These are phyloP conservation scores for Saturnispora sekii DNA, from an alignment of 805 yeast species.

Conservation along the genomic window DNA sequence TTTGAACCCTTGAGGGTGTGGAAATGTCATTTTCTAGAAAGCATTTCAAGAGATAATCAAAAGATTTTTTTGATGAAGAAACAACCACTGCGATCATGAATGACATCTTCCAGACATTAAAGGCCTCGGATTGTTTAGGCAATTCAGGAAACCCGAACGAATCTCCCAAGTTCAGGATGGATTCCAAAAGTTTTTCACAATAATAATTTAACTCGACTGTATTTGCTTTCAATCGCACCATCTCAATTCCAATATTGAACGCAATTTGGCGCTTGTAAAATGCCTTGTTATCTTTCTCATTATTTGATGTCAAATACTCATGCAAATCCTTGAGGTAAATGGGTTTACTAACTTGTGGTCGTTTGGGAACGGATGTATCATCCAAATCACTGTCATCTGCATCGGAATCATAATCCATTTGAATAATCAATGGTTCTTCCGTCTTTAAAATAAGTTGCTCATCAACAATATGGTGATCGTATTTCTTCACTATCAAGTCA, in stretches of 20 bases:
- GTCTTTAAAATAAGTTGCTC: constrained; percentile 1
- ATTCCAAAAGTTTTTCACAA: constrained; percentile 42
- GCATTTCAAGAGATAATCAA: constrained; percentile 37
- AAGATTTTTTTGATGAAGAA: constrained; percentile 32
- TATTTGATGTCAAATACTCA: constrained; percentile 39
- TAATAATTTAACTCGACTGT: constrained; percentile 54
- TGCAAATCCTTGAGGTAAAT: constrained; percentile 68
- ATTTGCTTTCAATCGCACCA: constrained; percentile 58
- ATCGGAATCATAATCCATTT: constrained; percentile 20
- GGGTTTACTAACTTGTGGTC: constrained; percentile 35
- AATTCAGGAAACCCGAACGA: constrained; percentile 10
- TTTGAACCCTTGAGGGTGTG: constrained; percentile 61
- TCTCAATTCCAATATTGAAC: constrained; percentile 40
- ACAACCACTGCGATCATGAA: constrained; percentile 57
- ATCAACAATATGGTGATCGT: background rate
- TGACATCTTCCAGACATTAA: constrained; percentile 57
- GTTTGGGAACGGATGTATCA: constrained; percentile 31
- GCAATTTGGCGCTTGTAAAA: constrained; percentile 43
- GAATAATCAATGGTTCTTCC: constrained; percentile 9
- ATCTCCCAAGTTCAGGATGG: constrained; percentile 46
- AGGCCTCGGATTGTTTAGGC: constrained; percentile 32
- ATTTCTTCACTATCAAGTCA: background rate
- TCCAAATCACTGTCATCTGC: constrained; percentile 42
- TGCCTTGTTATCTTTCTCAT: constrained; percentile 34
- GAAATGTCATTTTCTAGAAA: constrained; percentile 70